Conservation (phyloP, 495 filamentous ascomycete species). For the Podospora anserina region DNA sequence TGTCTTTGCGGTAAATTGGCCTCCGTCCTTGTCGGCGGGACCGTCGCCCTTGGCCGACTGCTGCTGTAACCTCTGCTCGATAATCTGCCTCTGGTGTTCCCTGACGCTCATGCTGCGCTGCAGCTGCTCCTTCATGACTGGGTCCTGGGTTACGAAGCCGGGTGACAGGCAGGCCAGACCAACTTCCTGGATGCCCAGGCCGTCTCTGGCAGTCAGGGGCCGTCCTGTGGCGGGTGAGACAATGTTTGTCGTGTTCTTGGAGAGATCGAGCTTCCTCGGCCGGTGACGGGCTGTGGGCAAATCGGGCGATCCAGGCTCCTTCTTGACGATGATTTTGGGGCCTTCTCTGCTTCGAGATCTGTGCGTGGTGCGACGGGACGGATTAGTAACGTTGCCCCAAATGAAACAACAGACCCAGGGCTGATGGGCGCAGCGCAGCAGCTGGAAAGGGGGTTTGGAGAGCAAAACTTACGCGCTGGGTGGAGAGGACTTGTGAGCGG, state of each 20-base stretch:
- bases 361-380: conserved; percentile 26
- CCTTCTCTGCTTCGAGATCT: conserved; percentile 53
- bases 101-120: conserved; percentile 90
- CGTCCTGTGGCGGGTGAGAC: conserved; percentile 62
- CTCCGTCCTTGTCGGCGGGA: conserved; percentile 55
- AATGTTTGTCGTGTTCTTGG: conserved; percentile 63
- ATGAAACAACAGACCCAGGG: conserved; percentile 8
- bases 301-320: conserved; percentile 85
- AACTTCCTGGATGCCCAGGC: conserved; percentile 82
- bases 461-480: conserved; percentile 47
- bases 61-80: conserved; percentile 86
- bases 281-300: conserved; percentile 70
- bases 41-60: conserved; percentile 75
- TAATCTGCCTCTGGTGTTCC: conserved; percentile 92
- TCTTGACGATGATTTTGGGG: conserved; percentile 91
- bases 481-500: conserved; percentile 47
- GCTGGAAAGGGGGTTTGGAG: conserved; percentile 18
- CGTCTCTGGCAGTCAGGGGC: conserved; percentile 76
- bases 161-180: conserved; percentile 93
- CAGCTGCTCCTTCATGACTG: conserved; percentile 91
- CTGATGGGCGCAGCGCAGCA: conserved; percentile 1
- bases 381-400: conserved; percentile 20
- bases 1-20: conserved; percentile 60
- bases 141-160: conserved; percentile 92
- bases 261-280: conserved; percentile 85